A percentile compares a stretch with the other conserved stretches of the same genome.
These are phyloP conservation scores for Pyrenochaeta sp. DNA, from an alignment of 2,329 filamentous ascomycete genomes.

Conservation along the genomic window DNA sequence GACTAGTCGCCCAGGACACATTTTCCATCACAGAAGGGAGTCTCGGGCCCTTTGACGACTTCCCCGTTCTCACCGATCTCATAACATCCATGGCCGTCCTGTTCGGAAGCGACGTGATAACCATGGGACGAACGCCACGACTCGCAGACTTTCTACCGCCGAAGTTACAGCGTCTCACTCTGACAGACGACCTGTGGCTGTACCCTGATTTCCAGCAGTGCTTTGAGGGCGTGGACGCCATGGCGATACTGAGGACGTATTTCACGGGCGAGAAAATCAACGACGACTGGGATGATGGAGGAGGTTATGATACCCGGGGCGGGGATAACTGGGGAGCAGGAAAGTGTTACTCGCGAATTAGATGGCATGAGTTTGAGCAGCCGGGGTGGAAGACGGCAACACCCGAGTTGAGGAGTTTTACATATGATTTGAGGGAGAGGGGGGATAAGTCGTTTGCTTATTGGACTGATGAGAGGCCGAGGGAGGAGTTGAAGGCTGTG, in stretches of 20 bases:
- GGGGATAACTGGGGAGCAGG: background rate
- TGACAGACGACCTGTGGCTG: constrained; percentile 6
- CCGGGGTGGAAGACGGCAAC: constrained; percentile 10
- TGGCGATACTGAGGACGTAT: background rate
- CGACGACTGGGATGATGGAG: background rate
- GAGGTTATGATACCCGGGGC: background rate
- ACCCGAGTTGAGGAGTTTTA: constrained; percentile 3
- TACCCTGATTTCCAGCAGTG: constrained; percentile 1
- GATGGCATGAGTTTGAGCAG: constrained; percentile 1
- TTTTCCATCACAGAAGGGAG: background rate
- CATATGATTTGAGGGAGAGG: constrained; percentile 3
- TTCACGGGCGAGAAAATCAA: background rate
- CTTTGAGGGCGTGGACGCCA: constrained; percentile 3
- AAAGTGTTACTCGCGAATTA: background rate
- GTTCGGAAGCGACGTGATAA: background rate
- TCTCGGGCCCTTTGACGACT: constrained; percentile 1
- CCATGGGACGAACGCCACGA: background rate
- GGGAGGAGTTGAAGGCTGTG: constrained; percentile 1
- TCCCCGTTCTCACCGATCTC: background rate
- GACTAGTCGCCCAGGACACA: background rate
- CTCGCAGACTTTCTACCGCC: constrained; percentile 1
- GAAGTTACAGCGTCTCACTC: background rate
- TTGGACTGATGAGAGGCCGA: background rate
- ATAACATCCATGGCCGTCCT: background rate
- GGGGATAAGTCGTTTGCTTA: background rate